Evolutionary conservation across 164 flowering plant genomes (phyloP), one percentile per base, ranked within the genome.

Genomic region (Vitis cinerea): DNA sequence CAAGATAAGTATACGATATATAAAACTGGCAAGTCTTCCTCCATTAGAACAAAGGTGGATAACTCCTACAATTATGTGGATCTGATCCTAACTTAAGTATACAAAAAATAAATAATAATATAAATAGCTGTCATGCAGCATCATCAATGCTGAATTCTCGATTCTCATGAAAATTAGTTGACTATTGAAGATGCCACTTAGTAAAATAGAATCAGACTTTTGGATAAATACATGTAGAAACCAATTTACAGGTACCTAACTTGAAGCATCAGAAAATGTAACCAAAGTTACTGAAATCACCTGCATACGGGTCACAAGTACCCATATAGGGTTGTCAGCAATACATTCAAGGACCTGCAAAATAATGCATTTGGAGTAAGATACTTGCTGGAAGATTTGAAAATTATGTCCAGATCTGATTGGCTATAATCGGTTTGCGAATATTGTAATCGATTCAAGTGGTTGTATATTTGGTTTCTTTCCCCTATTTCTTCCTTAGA

Each of bases 261-360:
- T 56, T 1, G 14, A 58, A 48, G 16, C n/a, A 44, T 12, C 30
- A 16, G 14, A 50, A 16, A 23, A 48, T 10, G 15, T 8, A 12
- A 52, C 2, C 10, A 59, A 58, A 47, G 19, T n/a, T 13, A 31
- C 16, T 47, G 54, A 5, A 29, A 58, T 59, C 59, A 91, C 97
- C 97, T 89, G 94, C 97, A 91, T 91, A 7, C 97, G 94, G 37
- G 97, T 91, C 48, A 91, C 97, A 30, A 91, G 79, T 48, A 91
- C 94, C 97, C 97, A 91, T 67, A 89, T 91, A 16, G 97, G 97
- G 72, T 72, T 48, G 97, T 91, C 31, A 87, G 68, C 81, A 91
- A 74, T 37, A 91, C 94, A 75, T 91, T 91, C 76, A 89, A 72
- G 23, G 88, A 88, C 75, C 97, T 90, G 83, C 78, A 82, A 59